Base-by-base conservation (phyloP, 208 protist species). In the Acanthamoeba castellanii region DNA sequence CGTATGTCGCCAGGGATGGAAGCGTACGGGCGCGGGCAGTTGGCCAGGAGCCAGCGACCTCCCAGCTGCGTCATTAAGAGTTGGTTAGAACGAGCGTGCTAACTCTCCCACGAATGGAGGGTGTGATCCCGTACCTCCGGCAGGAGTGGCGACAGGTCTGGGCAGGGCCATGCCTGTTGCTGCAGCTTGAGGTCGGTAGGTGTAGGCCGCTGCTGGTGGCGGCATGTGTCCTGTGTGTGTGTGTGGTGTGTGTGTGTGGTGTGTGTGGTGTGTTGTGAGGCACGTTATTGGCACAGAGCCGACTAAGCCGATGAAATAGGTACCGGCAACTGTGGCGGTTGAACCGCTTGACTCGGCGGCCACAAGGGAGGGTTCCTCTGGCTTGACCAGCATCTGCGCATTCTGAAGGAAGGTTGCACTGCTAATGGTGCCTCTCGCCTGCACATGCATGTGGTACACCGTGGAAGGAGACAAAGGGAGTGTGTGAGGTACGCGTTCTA, bases 371-470 rank as follows among this genome's bases (percentile, higher is more conserved):
- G 70, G 70, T 42, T 42, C 70, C 70, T 78, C 32, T 42, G 70
- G 30, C 37, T 78, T 78, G 70, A 42, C n/a, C 30, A 78, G 20
- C 20, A n/a, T 78, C 7, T 78, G 70, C 30, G 70, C 70, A 9
- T 78, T 78, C 70, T 78, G 70, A 30, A 78, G 16, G 20, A 78
- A 78, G 13, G 37, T 78, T 13, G 70, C 37, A 45, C 70, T 78
- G 70, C 70, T 78, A n/a, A 78, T 78, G 7, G 70, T 45, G n/a
- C 70, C 70, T 42, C 70, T 16, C 37, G 70, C 70, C 70, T 78
- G 70, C 22, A 78, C 1, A 78, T 20, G 25, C 22, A 27, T 11
- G 25, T 20, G 22, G 59, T 30, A 37, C 37, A 37, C 3, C 37
- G 37, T 37, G 3, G 3, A 37, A 37, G 37, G 59, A 27, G 59